Percentiles rank a stretch among this genome's conserved stretches.
Evolutionary conservation across 345 rosid genomes (phyloP).

Genomic region (Brassica napus): DNA sequence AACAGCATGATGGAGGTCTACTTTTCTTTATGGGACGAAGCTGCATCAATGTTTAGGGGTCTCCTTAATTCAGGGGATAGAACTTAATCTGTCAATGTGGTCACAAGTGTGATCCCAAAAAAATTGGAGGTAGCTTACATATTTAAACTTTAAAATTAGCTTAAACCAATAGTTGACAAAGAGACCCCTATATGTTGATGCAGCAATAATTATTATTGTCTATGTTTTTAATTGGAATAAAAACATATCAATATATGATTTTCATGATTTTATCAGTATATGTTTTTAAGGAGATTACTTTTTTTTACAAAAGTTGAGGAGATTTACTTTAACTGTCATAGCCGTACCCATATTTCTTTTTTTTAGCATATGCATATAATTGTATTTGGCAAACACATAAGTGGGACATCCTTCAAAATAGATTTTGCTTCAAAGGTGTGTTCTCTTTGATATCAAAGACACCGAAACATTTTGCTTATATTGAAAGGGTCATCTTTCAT

Average conservation of each 20-base stretch:
- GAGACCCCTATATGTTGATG: neutral
- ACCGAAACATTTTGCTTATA: neutral
- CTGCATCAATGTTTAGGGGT: neutral
- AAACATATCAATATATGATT: neutral
- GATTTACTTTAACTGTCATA: neutral
- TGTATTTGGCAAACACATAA: neutral
- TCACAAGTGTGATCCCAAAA: neutral
- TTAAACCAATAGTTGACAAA: neutral
- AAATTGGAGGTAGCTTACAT: neutral
- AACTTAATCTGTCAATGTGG: neutral
- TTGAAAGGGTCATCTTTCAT: neutral
- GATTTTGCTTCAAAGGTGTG: neutral
- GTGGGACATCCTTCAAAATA: neutral
- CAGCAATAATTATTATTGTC: no score
- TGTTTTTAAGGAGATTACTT: neutral
- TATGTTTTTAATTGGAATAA: neutral
- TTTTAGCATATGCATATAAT: neutral
- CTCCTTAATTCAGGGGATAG: neutral
- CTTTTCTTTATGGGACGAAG: neutral
- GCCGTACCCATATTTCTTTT: neutral
- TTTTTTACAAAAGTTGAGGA: neutral
- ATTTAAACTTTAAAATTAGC: neutral
- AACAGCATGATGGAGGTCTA: neutral
- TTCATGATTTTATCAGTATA: neutral
- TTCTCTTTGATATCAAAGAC: slow-evolving; percentile 35